phyloP scores from a whole-genome alignment of 129 eudicot genomes.

The Logfia minima region DNA sequence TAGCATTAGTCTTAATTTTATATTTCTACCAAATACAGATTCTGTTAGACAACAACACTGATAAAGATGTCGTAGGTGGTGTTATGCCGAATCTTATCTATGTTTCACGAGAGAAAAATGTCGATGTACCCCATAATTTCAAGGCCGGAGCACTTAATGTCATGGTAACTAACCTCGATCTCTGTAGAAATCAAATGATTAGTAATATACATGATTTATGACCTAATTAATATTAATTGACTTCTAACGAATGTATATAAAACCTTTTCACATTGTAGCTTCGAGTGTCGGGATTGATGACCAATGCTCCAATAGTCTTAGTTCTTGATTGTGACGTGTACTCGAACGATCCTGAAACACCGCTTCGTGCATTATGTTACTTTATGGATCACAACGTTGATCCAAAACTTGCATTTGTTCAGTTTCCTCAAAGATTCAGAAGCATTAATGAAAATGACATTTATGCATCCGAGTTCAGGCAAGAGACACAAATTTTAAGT shows the following conservation, averaged over 20 bases:
- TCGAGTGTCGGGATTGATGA: conserved; percentile 72
- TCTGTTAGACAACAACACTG: conserved; percentile 15
- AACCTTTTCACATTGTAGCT: conserved; percentile 35
- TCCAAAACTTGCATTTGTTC: conserved; percentile 53
- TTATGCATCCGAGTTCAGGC: conserved; percentile 47
- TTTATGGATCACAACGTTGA: conserved; percentile 34
- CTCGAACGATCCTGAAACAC: conserved; percentile 76
- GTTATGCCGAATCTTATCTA: conserved; percentile 61
- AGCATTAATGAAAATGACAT: conserved; percentile 54
- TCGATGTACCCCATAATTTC: conserved; percentile 40
- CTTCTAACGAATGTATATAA: background rate
- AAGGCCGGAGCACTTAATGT: conserved; percentile 78
- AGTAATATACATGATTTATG: background rate
- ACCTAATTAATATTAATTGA: background rate
- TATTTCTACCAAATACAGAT: conserved; percentile 1
- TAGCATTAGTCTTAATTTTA: background rate
- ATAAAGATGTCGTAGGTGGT: conserved; percentile 37
- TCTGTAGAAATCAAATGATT: background rate
- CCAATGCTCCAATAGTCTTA: conserved; percentile 59
- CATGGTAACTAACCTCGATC: conserved; percentile 40
- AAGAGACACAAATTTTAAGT: conserved; percentile 29
- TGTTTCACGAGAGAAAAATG: conserved; percentile 56
- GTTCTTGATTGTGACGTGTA: conserved; percentile 70
- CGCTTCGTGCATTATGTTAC: conserved; percentile 54
- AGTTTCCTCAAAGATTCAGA: conserved; percentile 64